phyloP scores from a whole-genome alignment of 495 filamentous ascomycete species.

The Recurvomyces mirabilis region DNA sequence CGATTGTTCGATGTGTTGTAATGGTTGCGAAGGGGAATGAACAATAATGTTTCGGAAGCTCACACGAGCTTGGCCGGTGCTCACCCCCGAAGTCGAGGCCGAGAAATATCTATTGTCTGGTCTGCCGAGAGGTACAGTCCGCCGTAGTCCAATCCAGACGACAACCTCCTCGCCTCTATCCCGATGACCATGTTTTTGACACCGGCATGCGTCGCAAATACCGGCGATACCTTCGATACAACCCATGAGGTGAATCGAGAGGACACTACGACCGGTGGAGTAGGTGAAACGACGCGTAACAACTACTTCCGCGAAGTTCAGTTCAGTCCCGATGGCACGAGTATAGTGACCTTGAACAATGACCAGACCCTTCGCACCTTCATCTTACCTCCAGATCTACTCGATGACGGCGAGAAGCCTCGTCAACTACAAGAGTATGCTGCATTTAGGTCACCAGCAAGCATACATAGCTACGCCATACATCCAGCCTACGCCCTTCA shows the following conservation, averaged over 20 bases:
- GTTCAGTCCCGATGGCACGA: slow-evolving; percentile 59
- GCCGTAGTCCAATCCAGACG: not conserved
- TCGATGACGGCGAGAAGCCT: slow-evolving; percentile 40
- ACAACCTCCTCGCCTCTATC: not conserved
- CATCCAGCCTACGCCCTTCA: slow-evolving; percentile 63
- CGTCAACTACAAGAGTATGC: slow-evolving; percentile 48
- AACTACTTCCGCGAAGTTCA: slow-evolving; percentile 15
- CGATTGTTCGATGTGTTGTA: not conserved
- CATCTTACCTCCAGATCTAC: slow-evolving; percentile 62
- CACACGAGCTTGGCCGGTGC: no score
- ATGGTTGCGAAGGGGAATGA: no score
- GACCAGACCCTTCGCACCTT: slow-evolving; percentile 59
- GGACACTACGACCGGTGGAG: no score
- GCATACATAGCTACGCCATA: slow-evolving; percentile 57
- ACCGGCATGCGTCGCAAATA: slow-evolving; percentile 2
- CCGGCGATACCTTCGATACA: not conserved
- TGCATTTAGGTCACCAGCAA: slow-evolving; percentile 48
- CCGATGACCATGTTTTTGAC: not conserved
- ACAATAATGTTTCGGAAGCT: no score
- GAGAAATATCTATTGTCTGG: no score
- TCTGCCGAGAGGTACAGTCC: not conserved
- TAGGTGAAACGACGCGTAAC: no score
- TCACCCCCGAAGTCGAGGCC: no score
- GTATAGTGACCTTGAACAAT: slow-evolving; percentile 60
- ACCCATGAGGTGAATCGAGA: no score